Evolutionary conservation across 805 yeast species (phyloP), one percentile per base, ranked within the genome.

Genomic region (Blastobotrys americana): DNA sequence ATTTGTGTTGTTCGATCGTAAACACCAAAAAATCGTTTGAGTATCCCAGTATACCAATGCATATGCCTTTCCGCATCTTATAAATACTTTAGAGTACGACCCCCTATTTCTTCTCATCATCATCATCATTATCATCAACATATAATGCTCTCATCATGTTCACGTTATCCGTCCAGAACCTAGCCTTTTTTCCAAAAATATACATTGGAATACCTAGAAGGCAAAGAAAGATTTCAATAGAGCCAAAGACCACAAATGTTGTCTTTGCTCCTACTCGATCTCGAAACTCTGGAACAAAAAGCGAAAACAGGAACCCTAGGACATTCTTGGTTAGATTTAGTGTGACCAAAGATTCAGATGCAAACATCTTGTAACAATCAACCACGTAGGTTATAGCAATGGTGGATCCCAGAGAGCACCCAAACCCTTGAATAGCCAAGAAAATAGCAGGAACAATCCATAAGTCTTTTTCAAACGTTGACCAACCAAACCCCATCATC

Each of bases 401-500:
- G 5, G 83, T 78, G 21, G 80, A 74, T 1, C 80, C 80, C 51
- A 78, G 63, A 2, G 80, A 72, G 48, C 80, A 73, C 4, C 83
- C 84, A 59, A 77, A 78, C 16, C 79, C 73, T 27, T 77, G 62
- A 36, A 76, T 61, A 0, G 78, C 81, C 51, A 77, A 68, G 55
- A 78, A 75, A 0, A 78, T 55, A 2, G 78, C 69, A 1, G 82
- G 82, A 1, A 73, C 82, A 42, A 74, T 64, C 83, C 82, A 76
- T 5, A 58, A 50, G 52, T 76, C 77, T 15, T 64, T 53, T 3
- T 58, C 66, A 18, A 66, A 58, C 0, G 77, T 58, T 2, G 80
- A 66, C 82, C 83, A 78, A 3, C 84, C 84, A 55, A 73, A 78
- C 3, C 82, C 84, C 69, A 78, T 72, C 37, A 77, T 62, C 2